A percentile compares a stretch with the other conserved stretches of the same genome.
These are phyloP conservation scores for Ceratobasidium sp. DNA, from an alignment of 1,284 basidiomycete species.

Conservation along the genomic window DNA sequence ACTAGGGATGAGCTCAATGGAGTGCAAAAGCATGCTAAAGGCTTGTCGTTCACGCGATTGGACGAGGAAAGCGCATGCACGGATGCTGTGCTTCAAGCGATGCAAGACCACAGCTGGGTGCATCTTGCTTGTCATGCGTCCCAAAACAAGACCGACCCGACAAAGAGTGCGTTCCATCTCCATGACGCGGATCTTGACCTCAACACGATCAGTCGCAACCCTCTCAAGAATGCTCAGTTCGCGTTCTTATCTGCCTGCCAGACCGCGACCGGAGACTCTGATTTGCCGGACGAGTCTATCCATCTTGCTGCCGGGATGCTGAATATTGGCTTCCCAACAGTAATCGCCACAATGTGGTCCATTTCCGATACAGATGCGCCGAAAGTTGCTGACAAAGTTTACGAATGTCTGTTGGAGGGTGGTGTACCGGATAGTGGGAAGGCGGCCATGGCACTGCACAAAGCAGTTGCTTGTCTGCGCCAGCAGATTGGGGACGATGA, in stretches of 20 bases:
- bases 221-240: too few species aligned
- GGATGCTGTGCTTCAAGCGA: not conserved
- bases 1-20: not conserved
- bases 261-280: slow-evolving; percentile 37
- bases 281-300: slow-evolving; percentile 44
- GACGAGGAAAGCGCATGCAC: not conserved
- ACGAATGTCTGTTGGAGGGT: too few species aligned
- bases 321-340: slow-evolving; percentile 37
- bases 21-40: not conserved
- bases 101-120: not conserved
- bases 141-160: not conserved
- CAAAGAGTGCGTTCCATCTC: not conserved
- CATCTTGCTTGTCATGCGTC: slow-evolving; percentile 1
- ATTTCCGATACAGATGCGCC: not conserved
- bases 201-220: not conserved
- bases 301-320: slow-evolving; percentile 46
- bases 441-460: slow-evolving; percentile 1
- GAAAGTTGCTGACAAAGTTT: not conserved
- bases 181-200: not conserved
- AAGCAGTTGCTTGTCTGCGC: not conserved
- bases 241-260: slow-evolving; percentile 24
- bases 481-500: not conserved
- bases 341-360: slow-evolving; percentile 25
- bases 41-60: not conserved
- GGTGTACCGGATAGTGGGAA: not conserved